These are phyloP conservation scores for Ceratocystis alfenasii DNA, from an alignment of 2,329 filamentous ascomycete genomes.

Conservation along the genomic window DNA sequence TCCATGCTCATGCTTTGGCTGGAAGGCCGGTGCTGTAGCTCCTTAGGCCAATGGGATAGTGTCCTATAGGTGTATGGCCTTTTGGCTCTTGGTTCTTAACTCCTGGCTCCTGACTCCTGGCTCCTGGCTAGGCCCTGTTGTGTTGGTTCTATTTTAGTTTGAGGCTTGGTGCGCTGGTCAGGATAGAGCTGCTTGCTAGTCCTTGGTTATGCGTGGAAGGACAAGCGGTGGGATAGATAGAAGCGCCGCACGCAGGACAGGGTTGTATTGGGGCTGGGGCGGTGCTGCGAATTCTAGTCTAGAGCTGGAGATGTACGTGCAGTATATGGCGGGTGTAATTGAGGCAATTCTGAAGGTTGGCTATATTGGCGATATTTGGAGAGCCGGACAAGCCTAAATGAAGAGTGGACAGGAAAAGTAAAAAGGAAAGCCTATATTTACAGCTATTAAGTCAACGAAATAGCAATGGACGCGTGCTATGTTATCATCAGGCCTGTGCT, in stretches of 20 bases:
- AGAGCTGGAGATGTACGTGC: too few relatives aligned
- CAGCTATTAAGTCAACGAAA: background rate
- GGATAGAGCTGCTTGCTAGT: background rate
- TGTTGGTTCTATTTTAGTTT: slow-evolving; percentile 7
- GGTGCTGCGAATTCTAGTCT: too few relatives aligned
- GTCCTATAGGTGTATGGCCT: too few relatives aligned
- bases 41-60: too few relatives aligned
- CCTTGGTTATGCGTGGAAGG: background rate
- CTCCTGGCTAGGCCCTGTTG: background rate
- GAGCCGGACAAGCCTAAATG: background rate
- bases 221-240: background rate
- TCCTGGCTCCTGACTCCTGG: too few relatives aligned
- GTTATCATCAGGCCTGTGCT: background rate
- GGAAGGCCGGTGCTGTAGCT: background rate
- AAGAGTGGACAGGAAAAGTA: background rate
- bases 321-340: too few relatives aligned
- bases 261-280: background rate
- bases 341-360: background rate
- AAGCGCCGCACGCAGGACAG: background rate
- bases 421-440: background rate
- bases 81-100: too few relatives aligned
- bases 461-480: background rate
- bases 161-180: background rate
- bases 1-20: slow-evolving; percentile 5
- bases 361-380: background rate